Evolutionary conservation across 192 early-diverging fungal species (phyloP).

Genomic region (Lobosporangium transversale): DNA sequence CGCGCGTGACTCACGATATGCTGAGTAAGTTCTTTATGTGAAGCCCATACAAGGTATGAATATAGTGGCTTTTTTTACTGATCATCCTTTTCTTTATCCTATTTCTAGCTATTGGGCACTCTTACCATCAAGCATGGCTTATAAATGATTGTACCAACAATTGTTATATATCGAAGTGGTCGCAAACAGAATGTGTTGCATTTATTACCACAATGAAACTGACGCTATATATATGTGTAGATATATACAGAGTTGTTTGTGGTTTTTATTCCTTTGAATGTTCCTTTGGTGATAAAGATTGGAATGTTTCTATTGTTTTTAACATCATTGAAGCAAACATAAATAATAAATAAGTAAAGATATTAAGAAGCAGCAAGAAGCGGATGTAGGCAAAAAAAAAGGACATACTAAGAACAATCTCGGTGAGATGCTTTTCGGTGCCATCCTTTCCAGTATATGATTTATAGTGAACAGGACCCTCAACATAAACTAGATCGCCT

Average conservation of each 20-base stretch:
- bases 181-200: background rate
- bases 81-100: background rate
- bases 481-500: conserved; percentile 71
- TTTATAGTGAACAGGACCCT: conserved; percentile 70
- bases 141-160: background rate
- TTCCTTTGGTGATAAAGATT: conserved; percentile 40
- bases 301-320: conserved; percentile 20
- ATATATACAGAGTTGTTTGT: no score
- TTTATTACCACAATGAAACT: no score
- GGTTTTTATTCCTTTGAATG: no score
- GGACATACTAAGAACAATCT: conserved; percentile 58
- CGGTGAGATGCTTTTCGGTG: conserved; percentile 60
- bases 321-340: background rate
- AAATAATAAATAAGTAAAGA: background rate
- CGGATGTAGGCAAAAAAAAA: no score
- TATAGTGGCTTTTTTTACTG: background rate
- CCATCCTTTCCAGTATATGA: conserved; percentile 73
- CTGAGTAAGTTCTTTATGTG: conserved; percentile 6
- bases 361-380: no score
- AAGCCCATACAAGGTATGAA: no score
- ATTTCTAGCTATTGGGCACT: conserved; percentile 1
- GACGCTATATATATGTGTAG: no score
- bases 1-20: conserved; percentile 17
- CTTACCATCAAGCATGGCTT: conserved; percentile 1
- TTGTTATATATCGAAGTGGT: background rate